phyloP scores from a whole-genome alignment of 176 grass and related monocot genomes.

The Panicum miliaceum region DNA sequence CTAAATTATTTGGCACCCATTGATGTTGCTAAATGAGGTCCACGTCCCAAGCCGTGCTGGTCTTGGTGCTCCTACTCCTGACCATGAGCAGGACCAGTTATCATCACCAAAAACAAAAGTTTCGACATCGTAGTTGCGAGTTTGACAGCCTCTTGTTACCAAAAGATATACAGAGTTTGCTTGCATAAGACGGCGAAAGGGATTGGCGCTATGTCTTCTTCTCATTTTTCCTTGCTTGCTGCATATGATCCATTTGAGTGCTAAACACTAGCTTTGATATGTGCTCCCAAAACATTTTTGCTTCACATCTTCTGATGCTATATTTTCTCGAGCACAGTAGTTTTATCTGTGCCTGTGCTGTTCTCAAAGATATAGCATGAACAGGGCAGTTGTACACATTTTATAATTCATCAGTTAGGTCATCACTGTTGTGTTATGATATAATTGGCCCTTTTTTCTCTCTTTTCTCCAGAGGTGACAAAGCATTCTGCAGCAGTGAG shows the following conservation, averaged over 20 bases:
- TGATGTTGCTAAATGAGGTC: slow-evolving; percentile 54
- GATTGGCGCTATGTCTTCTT: slow-evolving; percentile 50
- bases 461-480: slow-evolving; percentile 58
- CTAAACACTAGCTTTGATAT: slow-evolving; percentile 36
- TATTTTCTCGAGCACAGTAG: slow-evolving; percentile 38
- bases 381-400: not conserved
- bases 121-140: slow-evolving; percentile 13
- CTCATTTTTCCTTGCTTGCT: slow-evolving; percentile 34
- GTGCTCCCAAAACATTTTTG: slow-evolving; percentile 38
- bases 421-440: slow-evolving; percentile 39
- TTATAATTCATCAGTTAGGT: slow-evolving; percentile 36
- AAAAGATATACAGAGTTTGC: slow-evolving; percentile 36
- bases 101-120: slow-evolving; percentile 48
- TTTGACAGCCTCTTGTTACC: slow-evolving; percentile 37
- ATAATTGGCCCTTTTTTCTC: slow-evolving; percentile 19
- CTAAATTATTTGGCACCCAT: slow-evolving; percentile 42
- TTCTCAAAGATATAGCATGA: slow-evolving; percentile 41
- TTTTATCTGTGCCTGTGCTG: slow-evolving; percentile 21
- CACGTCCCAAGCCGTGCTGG: slow-evolving; percentile 39
- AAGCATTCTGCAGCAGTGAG: slow-evolving; percentile 73
- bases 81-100: slow-evolving; percentile 45
- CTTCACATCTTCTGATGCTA: slow-evolving; percentile 48
- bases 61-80: slow-evolving; percentile 42
- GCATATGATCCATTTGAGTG: slow-evolving; percentile 32
- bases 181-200: slow-evolving; percentile 47